These are phyloP conservation scores for Penicillium polonicum DNA, from an alignment of 2,329 filamentous ascomycete genomes.

Conservation along the genomic window DNA sequence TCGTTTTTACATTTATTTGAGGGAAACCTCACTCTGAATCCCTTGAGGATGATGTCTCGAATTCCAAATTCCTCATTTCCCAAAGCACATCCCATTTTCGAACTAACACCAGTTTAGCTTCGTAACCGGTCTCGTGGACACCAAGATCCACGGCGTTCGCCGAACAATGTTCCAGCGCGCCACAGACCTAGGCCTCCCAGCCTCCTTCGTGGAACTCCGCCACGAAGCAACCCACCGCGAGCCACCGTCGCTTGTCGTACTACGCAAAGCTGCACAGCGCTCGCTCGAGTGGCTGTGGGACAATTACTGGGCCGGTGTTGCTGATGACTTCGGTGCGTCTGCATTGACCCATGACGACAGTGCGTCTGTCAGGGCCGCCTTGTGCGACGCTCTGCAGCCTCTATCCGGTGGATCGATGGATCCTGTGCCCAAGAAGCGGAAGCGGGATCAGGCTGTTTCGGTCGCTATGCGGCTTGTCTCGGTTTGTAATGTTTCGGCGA, in stretches of 20 bases:
- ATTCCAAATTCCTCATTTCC: neutral
- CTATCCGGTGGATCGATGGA: constrained; percentile 14
- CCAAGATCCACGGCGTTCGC: constrained; percentile 42
- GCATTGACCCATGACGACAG: constrained; percentile 11
- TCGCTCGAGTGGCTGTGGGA: constrained; percentile 84
- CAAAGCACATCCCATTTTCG: constrained; percentile 1
- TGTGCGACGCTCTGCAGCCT: constrained; percentile 21
- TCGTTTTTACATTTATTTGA: neutral
- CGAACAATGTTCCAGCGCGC: constrained; percentile 49
- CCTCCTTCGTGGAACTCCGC: constrained; percentile 81
- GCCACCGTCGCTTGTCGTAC: constrained; percentile 70
- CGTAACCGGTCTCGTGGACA: constrained; percentile 47
- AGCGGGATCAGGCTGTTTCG: constrained; percentile 24
- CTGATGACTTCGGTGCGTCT: constrained; percentile 26
- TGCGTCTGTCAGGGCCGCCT: constrained; percentile 18
- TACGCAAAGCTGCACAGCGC: constrained; percentile 67
- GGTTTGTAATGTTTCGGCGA: constrained; percentile 26
- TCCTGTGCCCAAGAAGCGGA: constrained; percentile 32
- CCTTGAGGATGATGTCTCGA: neutral
- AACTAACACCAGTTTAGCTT: constrained; percentile 32
- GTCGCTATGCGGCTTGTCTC: constrained; percentile 28
- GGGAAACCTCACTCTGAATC: neutral
- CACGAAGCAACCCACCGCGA: constrained; percentile 91
- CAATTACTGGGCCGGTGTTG: constrained; percentile 71
- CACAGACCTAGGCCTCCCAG: constrained; percentile 45